Base-by-base conservation (phyloP, 2,329 filamentous ascomycete species). In the Aspergillus alliaceus region DNA sequence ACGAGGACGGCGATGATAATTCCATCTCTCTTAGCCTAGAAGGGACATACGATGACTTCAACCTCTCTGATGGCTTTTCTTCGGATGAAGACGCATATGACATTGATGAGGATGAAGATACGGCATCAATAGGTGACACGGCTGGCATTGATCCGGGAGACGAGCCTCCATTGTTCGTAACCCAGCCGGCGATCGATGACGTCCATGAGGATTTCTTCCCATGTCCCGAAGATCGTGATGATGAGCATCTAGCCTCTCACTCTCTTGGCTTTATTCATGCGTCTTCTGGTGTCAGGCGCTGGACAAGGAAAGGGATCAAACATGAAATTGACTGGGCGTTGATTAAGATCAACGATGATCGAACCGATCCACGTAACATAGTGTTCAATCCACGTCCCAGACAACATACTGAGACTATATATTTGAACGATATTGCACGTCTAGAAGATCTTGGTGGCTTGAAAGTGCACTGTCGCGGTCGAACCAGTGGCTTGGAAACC, bases 311-410 rank as follows among this genome's bases (percentile, higher is more conserved):
- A 59, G 87, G 88, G 4, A 78, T 96, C 24, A 80, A 90, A 6
- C 93, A 97, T 71, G 93, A 98, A 73, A 92, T 98, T 44, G 93
- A 98, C 73, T 98, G 93, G 93, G 92, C 93, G 0, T 79, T 98
- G 2, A 92, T 98, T 65, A 86, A 90, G 64, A 90, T 98, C 61
- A 80, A 88, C 11, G 80, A 87, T 4, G 83, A 87, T 11, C 86
- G 93, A 1, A 78, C 87, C 14, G 90, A 93, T 3, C 79, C 83
- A 0, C 83, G 85, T 58, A 97, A 97, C 65, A 75, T 84, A 11
- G 88, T 96, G 22, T 64, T 72, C 25, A 48, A 22, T 25, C 22
- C 29, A 84, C 87, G 7, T 82, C 42, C 65, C 15, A 54, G 55
- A 29, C 66, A 64, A n/a, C 68, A 64, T 27, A 54, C 63, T 12